Evolutionary conservation across 371 early-diverging fungal species (phyloP).

Genomic region (Cokeromyces recurvatus): DNA sequence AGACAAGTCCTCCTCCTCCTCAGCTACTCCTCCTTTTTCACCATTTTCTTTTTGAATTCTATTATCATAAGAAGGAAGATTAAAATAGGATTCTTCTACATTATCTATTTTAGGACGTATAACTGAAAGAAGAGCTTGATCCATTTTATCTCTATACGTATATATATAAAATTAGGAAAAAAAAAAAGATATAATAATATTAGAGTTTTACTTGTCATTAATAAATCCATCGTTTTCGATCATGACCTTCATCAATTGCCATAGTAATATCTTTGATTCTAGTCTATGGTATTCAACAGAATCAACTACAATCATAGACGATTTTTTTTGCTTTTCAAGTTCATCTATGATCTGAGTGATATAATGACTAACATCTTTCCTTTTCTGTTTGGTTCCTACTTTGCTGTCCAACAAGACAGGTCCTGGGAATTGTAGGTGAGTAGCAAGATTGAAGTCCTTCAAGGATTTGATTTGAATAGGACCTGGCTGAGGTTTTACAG

Average conservation of each 20-base stretch:
- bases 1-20: slow-evolving; percentile 18
- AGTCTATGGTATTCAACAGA: slow-evolving; percentile 25
- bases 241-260: slow-evolving; percentile 57
- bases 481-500: slow-evolving; percentile 56
- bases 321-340: slow-evolving; percentile 25
- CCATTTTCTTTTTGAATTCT: too few species aligned
- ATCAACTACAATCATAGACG: slow-evolving; percentile 6
- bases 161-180: too few species aligned
- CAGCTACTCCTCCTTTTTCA: neutral
- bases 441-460: slow-evolving; percentile 12
- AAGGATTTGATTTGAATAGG: slow-evolving; percentile 50
- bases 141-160: slow-evolving; percentile 49
- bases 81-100: slow-evolving; percentile 27
- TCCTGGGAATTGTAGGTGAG: slow-evolving; percentile 33
- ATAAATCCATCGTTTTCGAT: slow-evolving; percentile 67
- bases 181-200: too few species aligned
- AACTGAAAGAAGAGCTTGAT: slow-evolving; percentile 47
- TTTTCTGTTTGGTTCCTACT: slow-evolving; percentile 54
- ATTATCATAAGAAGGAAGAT: too few species aligned
- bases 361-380: slow-evolving; percentile 60
- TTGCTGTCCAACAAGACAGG: slow-evolving; percentile 59
- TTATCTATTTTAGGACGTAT: slow-evolving; percentile 25
- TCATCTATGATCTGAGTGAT: slow-evolving; percentile 46
- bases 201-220: slow-evolving; percentile 65
- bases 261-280: slow-evolving; percentile 44